Evolutionary conservation across 371 early-diverging fungal species (phyloP).

Genomic region (Rhizopus sp.): DNA sequence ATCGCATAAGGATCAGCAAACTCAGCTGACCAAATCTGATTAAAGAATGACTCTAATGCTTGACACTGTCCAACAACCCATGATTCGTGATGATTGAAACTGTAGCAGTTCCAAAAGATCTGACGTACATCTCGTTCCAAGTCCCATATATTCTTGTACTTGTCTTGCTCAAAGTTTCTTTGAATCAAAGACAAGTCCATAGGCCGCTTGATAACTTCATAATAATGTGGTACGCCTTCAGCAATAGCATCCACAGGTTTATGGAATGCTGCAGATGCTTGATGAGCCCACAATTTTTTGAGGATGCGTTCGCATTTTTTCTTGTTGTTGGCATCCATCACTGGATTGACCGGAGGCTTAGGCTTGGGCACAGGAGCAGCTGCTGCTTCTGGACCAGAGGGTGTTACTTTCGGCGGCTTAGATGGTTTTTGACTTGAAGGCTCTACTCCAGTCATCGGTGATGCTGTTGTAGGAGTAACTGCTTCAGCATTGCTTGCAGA

Average conservation of each 20-base stretch:
- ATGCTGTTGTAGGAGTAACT: constrained; percentile 2
- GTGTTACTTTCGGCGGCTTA: constrained; percentile 13
- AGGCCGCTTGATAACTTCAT: constrained; percentile 86
- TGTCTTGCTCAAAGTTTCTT: constrained; percentile 65
- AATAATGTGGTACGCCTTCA: constrained; percentile 90
- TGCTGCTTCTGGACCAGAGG: not conserved
- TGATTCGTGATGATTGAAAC: constrained; percentile 82
- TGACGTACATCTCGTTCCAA: constrained; percentile 64
- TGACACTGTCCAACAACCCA: constrained; percentile 46
- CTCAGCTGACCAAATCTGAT: constrained; percentile 44
- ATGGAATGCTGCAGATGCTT: constrained; percentile 40
- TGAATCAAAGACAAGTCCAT: constrained; percentile 95
- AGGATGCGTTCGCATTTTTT: constrained; percentile 39
- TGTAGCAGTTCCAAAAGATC: constrained; percentile 88
- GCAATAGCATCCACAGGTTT: constrained; percentile 80
- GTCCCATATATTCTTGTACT: constrained; percentile 48
- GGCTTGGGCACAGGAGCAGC: constrained; percentile 3
- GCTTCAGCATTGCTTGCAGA: constrained; percentile 12
- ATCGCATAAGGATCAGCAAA: constrained; percentile 40
- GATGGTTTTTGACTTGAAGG: not conserved
- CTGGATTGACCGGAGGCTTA: constrained; percentile 20
- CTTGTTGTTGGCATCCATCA: constrained; percentile 41
- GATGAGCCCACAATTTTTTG: constrained; percentile 39
- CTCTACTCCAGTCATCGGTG: not conserved
- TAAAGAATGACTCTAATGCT: constrained; percentile 40